phyloP scores from a whole-genome alignment of 2,329 filamentous ascomycete species.

The Knoxdaviesia capensis region DNA sequence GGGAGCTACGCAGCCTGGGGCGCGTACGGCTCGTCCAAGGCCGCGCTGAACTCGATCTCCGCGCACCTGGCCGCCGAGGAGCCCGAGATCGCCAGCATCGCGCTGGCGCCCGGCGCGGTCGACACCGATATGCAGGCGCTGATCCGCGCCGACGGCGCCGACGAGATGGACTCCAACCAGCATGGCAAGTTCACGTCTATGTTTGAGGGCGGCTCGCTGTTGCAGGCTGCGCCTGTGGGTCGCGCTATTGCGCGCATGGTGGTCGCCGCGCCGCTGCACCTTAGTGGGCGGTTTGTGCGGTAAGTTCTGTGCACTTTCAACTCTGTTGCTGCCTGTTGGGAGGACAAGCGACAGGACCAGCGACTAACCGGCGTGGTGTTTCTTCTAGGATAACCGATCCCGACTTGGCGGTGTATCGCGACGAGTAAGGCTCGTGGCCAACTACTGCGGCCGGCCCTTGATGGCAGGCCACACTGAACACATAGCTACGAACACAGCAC shows the following conservation, averaged over 20 bases:
- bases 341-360: background rate
- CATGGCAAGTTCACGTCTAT: conserved; percentile 50
- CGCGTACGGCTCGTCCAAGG: conserved; percentile 66
- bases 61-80: conserved; percentile 59
- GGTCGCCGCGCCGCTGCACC: conserved; percentile 37
- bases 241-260: conserved; percentile 69
- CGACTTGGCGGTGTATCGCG: conserved; percentile 28
- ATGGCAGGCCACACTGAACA: background rate
- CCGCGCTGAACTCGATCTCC: conserved; percentile 62
- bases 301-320: conserved; percentile 17
- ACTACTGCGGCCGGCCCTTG: background rate
- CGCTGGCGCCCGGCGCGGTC: conserved; percentile 61
- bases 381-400: conserved; percentile 4
- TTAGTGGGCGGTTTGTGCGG: conserved; percentile 62
- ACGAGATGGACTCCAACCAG: conserved; percentile 29
- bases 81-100: conserved; percentile 49
- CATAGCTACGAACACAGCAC: conserved; percentile 7
- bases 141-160: conserved; percentile 41
- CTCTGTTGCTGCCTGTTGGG: background rate
- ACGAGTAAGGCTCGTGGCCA: background rate
- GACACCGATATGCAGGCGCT: conserved; percentile 84
- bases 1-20: conserved; percentile 54
- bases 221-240: conserved; percentile 70
- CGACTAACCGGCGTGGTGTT: background rate
- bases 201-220: conserved; percentile 48